Conservation (phyloP, 225 moss, liverwort and hornwort genomes). For the Marchantia polymorpha region DNA sequence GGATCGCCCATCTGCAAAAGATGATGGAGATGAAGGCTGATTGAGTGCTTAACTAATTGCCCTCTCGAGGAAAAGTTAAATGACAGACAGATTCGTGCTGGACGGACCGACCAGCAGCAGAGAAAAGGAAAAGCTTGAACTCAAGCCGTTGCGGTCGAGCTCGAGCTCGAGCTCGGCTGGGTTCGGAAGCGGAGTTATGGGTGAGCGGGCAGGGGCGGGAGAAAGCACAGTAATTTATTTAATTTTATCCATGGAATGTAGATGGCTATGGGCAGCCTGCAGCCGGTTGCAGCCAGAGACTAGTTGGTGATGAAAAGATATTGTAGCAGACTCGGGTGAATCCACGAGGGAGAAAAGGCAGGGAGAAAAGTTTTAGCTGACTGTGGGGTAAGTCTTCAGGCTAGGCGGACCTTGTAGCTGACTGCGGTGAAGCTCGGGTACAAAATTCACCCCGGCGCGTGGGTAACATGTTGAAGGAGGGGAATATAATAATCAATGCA, state of each 20-base stretch:
- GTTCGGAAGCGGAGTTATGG: neutral
- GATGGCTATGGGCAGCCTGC: neutral
- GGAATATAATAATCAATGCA: neutral
- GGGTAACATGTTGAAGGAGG: no score
- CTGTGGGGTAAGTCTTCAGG: no score
- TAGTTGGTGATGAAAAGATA: neutral
- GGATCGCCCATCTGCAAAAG: neutral
- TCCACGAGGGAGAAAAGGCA: no score
- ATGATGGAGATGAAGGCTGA: neutral
- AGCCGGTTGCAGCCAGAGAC: neutral
- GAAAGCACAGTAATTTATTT: neutral
- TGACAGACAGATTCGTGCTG: neutral
- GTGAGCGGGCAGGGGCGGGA: neutral
- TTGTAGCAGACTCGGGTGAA: neutral
- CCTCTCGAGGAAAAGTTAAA: neutral
- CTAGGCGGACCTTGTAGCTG: no score
- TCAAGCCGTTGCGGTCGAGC: conserved; percentile 3
- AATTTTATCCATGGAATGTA: conserved; percentile 2
- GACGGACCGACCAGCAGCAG: conserved; percentile 4
- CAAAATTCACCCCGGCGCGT: no score
- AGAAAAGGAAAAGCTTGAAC: conserved; percentile 4
- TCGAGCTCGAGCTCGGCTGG: neutral
- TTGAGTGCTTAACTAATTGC: neutral
- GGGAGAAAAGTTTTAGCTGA: no score
- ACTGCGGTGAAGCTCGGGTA: no score